These are phyloP conservation scores for Tetradesmus obliquus DNA, from an alignment of 139 green algal genomes.

Conservation along the genomic window DNA sequence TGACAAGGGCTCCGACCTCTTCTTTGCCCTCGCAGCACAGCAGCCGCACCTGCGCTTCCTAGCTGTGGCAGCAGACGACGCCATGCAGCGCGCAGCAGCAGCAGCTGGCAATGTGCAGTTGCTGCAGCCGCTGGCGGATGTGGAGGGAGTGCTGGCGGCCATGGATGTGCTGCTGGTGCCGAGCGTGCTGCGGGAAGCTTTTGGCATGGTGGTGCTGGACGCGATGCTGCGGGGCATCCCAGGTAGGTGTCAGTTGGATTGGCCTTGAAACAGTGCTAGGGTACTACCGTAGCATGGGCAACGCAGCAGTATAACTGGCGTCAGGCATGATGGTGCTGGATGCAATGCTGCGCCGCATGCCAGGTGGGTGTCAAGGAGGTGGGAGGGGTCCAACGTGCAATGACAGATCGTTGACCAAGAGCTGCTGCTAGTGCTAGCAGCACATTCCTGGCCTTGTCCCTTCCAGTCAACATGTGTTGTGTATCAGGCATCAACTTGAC, in stretches of 20 bases:
- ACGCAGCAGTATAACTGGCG: too few relatives aligned
- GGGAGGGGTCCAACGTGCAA: too few relatives aligned
- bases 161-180: conserved; percentile 11
- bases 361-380: not conserved
- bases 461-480: too few relatives aligned
- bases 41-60: not conserved
- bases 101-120: conserved; percentile 3
- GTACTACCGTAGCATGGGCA: too few relatives aligned
- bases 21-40: conserved; percentile 8
- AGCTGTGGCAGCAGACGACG: conserved; percentile 3
- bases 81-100: not conserved
- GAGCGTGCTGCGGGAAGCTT: conserved; percentile 33
- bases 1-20: conserved; percentile 27
- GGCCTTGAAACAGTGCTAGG: too few relatives aligned
- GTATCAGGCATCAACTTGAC: too few relatives aligned
- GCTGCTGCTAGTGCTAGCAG: too few relatives aligned
- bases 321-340: conserved; percentile 26
- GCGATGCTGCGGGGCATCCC: conserved; percentile 15
- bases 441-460: too few relatives aligned
- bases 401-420: too few relatives aligned
- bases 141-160: not conserved
- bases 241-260: too few relatives aligned
- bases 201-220: conserved; percentile 37
- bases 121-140: conserved; percentile 17
- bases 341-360: not conserved